Percentiles rank a stretch among this genome's conserved stretches.
phyloP scores from a whole-genome alignment of 1,284 basidiomycete species.

The Termitomyces sp. region DNA sequence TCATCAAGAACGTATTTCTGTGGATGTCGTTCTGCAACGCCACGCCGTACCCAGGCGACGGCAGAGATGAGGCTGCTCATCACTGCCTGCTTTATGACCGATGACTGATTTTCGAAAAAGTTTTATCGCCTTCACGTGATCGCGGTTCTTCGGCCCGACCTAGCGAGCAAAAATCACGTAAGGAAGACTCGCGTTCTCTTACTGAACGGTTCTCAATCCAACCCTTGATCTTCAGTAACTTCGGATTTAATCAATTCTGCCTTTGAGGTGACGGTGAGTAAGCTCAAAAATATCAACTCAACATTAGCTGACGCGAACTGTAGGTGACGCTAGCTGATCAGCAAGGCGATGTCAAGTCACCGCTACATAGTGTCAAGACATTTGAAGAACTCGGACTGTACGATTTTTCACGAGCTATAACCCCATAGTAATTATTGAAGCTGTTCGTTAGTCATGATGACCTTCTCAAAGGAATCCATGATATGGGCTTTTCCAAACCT shows the following conservation, averaged over 20 bases:
- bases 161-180: conserved; percentile 22
- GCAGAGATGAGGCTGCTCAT: conserved; percentile 75
- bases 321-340: conserved; percentile 97
- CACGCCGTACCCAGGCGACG: conserved; percentile 76
- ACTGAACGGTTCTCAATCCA: not conserved
- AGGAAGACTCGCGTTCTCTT: conserved; percentile 1
- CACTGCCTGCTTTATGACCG: conserved; percentile 1
- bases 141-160: conserved; percentile 8
- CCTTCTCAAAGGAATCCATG: conserved; percentile 93
- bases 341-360: conserved; percentile 94
- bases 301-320: not conserved
- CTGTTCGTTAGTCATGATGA: conserved; percentile 64
- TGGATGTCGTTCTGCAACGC: conserved; percentile 74
- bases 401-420: conserved; percentile 27
- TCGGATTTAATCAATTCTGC: conserved; percentile 65
- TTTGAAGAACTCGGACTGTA: conserved; percentile 94
- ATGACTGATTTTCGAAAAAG: conserved; percentile 2
- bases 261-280: conserved; percentile 68
- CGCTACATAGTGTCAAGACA: conserved; percentile 88
- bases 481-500: conserved; percentile 95
- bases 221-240: conserved; percentile 21
- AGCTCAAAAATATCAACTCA: not conserved
- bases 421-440: not conserved
- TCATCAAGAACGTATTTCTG: conserved; percentile 90
- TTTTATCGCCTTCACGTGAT: conserved; percentile 19